phyloP scores from a whole-genome alignment of 192 early-diverging fungal species.

The Thoreauomyces humboldtii region DNA sequence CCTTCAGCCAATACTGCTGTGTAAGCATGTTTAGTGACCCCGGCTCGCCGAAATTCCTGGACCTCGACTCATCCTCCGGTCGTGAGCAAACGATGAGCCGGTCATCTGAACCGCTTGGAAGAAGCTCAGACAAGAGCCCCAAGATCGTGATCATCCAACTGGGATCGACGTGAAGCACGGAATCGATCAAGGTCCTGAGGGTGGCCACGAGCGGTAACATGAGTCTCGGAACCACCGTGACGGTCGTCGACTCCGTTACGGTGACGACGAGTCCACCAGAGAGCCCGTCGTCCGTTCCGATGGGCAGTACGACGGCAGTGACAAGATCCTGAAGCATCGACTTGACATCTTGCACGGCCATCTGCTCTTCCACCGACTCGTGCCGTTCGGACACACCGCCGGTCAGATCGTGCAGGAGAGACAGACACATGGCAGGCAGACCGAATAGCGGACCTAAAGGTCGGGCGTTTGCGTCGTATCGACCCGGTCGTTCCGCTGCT shows the following conservation, averaged over 20 bases:
- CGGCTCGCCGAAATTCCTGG: neutral
- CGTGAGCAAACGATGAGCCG: no score
- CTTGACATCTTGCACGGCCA: neutral
- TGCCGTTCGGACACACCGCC: no score
- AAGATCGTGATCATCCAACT: neutral
- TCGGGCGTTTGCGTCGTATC: neutral
- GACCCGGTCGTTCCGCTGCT: neutral
- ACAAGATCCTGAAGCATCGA: neutral
- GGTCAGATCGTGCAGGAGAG: neutral
- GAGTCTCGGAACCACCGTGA: neutral
- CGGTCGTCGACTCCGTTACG: no score
- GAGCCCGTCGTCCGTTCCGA: neutral
- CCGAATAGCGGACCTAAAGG: slow-evolving; percentile 2
- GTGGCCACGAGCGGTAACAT: slow-evolving; percentile 1
- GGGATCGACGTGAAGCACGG: neutral
- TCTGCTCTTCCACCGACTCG: neutral
- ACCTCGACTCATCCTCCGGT: neutral
- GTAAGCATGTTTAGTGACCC: neutral
- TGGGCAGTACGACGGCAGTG: neutral
- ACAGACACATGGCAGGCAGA: neutral
- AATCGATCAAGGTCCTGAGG: neutral
- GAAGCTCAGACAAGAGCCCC: neutral
- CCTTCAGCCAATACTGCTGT: neutral
- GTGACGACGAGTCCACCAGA: neutral
- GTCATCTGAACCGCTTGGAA: no score